These are phyloP conservation scores for Petunia axillaris DNA, from an alignment of 257 asterid genomes.

Conservation along the genomic window DNA sequence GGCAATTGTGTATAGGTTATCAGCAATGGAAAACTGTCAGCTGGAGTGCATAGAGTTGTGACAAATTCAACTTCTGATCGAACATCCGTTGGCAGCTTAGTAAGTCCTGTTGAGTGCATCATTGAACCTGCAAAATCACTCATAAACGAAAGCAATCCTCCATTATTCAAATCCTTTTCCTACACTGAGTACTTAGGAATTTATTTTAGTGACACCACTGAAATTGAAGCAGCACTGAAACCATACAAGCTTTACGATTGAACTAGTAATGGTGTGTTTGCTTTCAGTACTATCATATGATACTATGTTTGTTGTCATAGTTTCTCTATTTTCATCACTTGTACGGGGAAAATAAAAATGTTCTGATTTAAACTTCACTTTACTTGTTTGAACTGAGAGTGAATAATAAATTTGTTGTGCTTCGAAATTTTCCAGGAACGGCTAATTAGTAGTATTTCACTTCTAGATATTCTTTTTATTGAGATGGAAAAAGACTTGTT, in stretches of 20 bases:
- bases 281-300: too few relatives aligned
- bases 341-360: too few relatives aligned
- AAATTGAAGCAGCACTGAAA: constrained; percentile 14
- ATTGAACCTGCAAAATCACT: constrained; percentile 18
- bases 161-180: constrained; percentile 4
- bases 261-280: background rate
- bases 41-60: constrained; percentile 24
- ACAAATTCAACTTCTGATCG: constrained; percentile 24
- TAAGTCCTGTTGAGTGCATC: background rate
- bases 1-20: background rate
- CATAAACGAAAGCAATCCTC: background rate
- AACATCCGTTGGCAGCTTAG: constrained; percentile 11
- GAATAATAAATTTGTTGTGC: too few relatives aligned
- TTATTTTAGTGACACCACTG: background rate
- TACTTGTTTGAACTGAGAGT: too few relatives aligned
- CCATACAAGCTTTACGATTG: constrained; percentile 14
- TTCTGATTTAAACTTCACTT: too few relatives aligned
- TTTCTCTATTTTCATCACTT: background rate
- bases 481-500: too few relatives aligned
- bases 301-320: background rate
- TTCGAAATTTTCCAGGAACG: too few relatives aligned
- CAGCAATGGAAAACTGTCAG: constrained; percentile 22
- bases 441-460: too few relatives aligned
- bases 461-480: too few relatives aligned
- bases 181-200: constrained; percentile 7